Base-by-base conservation (phyloP, 192 early-diverging fungal species). In the Backusella tuberculispora region DNA sequence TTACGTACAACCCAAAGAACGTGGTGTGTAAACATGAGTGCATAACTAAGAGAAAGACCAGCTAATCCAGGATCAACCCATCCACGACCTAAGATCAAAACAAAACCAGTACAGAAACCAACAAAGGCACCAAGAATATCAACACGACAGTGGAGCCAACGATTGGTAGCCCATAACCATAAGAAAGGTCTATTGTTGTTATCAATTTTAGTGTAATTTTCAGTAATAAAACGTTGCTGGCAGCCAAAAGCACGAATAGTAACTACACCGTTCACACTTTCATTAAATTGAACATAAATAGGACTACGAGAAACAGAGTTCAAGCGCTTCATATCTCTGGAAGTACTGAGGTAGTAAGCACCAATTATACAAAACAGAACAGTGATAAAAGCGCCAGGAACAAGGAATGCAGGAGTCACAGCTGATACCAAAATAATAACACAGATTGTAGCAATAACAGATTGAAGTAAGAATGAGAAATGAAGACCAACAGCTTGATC, bases 271-370 rank as follows among this genome's bases (percentile, higher is more conserved):
- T 76, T 84, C 19, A 95, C 84, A 44, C 92, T 90, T 82, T 99
- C 95, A 72, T 87, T 89, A 76, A 96, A 96, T 74, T 93, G 88
- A 66, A 94, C 87, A 78, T 91, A 90, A 26, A 96, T 89, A 6
- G 95, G 94, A 42, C 87, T 87, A 74, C 89, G 87, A 6, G 92
- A 87, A 40, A 90, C 86, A 2, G 92, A 90, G 83, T 96, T 94
- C 10, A 96, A 79, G 24, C 97, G 90, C 88, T 99, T 96, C 63
- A 98, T 80, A 77, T 98, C 95, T 63, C 97, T 88, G 6, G 94
- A 93, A 9, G 92, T 86, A 5, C 84, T 86, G 48, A 97, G 83
- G 71, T 96, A 98, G 76, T 89, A 89, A 0, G 79, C 48, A n/a
- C 90, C 92, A 66, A 97, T 83, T 50, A 84, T 68, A 14, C 86